These are phyloP conservation scores for Pestalotiopsis sp. DNA, from an alignment of 2,329 filamentous ascomycete genomes.

Conservation along the genomic window DNA sequence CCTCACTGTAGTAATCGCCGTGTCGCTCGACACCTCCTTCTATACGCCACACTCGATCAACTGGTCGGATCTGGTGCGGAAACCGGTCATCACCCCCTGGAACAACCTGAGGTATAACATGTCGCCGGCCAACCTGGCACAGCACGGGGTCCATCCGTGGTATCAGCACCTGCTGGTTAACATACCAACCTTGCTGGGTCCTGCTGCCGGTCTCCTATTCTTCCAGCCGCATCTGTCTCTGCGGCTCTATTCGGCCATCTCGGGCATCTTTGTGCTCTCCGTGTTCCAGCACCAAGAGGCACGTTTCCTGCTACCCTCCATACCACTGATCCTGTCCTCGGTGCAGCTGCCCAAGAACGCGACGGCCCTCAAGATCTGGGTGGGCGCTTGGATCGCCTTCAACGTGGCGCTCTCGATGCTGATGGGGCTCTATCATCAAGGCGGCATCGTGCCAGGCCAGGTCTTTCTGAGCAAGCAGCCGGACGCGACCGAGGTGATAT, in stretches of 20 bases:
- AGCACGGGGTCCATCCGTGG: slow-evolving; percentile 77
- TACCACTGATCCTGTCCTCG: slow-evolving; percentile 77
- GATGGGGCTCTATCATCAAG: slow-evolving; percentile 84
- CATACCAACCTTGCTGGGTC: slow-evolving; percentile 71
- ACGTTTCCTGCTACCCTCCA: slow-evolving; percentile 73
- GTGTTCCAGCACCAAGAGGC: slow-evolving; percentile 80
- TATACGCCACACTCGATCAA: slow-evolving; percentile 67
- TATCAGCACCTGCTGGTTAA: slow-evolving; percentile 77
- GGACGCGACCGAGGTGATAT: slow-evolving; percentile 70
- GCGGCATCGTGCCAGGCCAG: slow-evolving; percentile 75
- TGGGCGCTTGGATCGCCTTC: slow-evolving; percentile 67
- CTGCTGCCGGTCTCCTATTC: slow-evolving; percentile 64
- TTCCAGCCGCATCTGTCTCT: slow-evolving; percentile 58
- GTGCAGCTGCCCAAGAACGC: slow-evolving; percentile 64
- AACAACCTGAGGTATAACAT: slow-evolving; percentile 81
- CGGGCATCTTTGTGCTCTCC: slow-evolving; percentile 70
- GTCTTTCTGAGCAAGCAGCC: slow-evolving; percentile 72
- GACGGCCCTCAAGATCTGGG: slow-evolving; percentile 54
- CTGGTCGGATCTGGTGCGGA: slow-evolving; percentile 63
- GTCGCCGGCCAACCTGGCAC: slow-evolving; percentile 67
- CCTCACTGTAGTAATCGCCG: slow-evolving; percentile 70
- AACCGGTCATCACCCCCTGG: slow-evolving; percentile 73
- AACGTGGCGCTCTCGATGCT: slow-evolving; percentile 68
- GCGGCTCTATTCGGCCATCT: slow-evolving; percentile 72
- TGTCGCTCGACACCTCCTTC: slow-evolving; percentile 83